Base-by-base conservation (phyloP, 768 basidiomycete species). In the Suillus hirtellus region DNA sequence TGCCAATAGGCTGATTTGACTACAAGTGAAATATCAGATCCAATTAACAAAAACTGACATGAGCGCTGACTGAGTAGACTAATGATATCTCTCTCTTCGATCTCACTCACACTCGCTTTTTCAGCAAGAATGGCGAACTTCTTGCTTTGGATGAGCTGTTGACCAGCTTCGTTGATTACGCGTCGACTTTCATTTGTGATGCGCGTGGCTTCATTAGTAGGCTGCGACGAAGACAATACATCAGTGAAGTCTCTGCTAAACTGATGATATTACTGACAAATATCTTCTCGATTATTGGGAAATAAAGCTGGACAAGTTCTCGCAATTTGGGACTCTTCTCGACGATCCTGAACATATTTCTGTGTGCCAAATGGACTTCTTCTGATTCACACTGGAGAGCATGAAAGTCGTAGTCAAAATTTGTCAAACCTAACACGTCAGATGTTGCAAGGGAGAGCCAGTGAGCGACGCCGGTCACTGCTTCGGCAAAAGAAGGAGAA, bases 1-100 rank as follows among this genome's bases (percentile, higher is more conserved):
- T 24, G 74, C 75, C 11, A 81, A 79, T 14, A 86, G 76, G 71
- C 89, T 15, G 86, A 82, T 72, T 84, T 83, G 66, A 89, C 89
- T 89, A 65, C 47, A 38, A 12, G 53, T 17, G 42, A 31, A n/a
- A 35, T 19, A 19, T 68, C 52, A 68, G 64, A 27, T 27, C 17
- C 35, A 34, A 10, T 8, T 7, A 19, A 35, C 34, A 59, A 50
- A 47, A 47, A 52, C 50, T 58, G 31, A 34, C 37, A 54, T 9
- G 53, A 9, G 59, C 12, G 72, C 83, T 59, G 63, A 85, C 84
- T 81, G 19, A 86, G 72, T 37, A 84, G 68, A 53, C 77, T 80
- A 46, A 86, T 72, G 31, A 86, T 76, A 63, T 85, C 84, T 60
- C 79, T 81, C n/a, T 80, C 76, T 27, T 70, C 64, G 40, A 69